These are phyloP conservation scores for Spathaspora gorwiae DNA, from an alignment of 805 yeast species.

Conservation along the genomic window DNA sequence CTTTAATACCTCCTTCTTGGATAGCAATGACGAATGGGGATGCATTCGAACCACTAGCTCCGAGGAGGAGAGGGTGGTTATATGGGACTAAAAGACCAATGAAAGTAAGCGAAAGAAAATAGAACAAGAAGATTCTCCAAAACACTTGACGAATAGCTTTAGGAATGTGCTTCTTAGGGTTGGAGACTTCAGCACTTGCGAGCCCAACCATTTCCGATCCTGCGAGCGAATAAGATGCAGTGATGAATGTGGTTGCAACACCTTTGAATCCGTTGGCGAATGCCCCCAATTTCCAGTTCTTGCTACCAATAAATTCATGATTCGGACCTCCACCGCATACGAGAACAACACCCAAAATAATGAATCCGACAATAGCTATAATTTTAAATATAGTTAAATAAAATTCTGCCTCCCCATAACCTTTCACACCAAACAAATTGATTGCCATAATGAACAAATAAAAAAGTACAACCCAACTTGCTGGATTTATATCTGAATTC, in stretches of 20 bases:
- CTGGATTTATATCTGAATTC: conserved; percentile 31
- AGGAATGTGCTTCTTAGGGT: conserved; percentile 37
- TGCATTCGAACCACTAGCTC: conserved; percentile 50
- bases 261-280: conserved; percentile 38
- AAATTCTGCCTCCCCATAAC: conserved; percentile 36
- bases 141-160: conserved; percentile 41
- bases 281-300: conserved; percentile 31
- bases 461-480: conserved; percentile 34
- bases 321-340: conserved; percentile 39
- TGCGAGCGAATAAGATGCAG: conserved; percentile 34
- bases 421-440: conserved; percentile 33
- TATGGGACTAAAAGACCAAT: conserved; percentile 48
- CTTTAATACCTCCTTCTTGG: conserved; percentile 54
- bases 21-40: conserved; percentile 79
- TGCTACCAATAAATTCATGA: conserved; percentile 31
- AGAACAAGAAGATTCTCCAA: conserved; percentile 40
- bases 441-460: conserved; percentile 24
- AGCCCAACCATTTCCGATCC: conserved; percentile 37
- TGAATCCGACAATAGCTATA: conserved; percentile 33
- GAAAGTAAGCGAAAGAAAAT: conserved; percentile 28
- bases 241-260: conserved; percentile 32
- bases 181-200: conserved; percentile 35
- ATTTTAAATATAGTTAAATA: conserved; percentile 27
- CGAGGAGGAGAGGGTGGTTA: conserved; percentile 43
- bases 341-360: conserved; percentile 30